Conservation (phyloP, 1,139 yeast species). For the Debaryomyces udenii region DNA sequence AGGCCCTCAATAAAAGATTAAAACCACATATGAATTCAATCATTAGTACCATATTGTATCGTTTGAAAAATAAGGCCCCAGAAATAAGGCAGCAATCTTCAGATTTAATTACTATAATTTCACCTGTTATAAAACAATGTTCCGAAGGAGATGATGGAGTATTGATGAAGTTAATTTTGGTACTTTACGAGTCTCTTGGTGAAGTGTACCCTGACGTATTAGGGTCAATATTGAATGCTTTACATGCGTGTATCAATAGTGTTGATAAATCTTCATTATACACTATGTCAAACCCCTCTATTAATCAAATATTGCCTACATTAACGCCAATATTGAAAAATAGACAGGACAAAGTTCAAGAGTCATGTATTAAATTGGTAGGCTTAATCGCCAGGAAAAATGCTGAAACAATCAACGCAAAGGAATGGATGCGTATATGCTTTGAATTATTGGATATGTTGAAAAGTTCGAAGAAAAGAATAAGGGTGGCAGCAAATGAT, state of each 20-base stretch:
- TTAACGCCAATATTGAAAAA: conserved; percentile 90
- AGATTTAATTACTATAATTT: conserved; percentile 67
- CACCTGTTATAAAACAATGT: conserved; percentile 70
- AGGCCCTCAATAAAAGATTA: conserved; percentile 68
- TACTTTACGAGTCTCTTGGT: conserved; percentile 88
- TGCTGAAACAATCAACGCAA: conserved; percentile 85
- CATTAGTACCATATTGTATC: conserved; percentile 70
- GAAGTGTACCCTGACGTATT: conserved; percentile 94
- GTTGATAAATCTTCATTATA: conserved; percentile 52
- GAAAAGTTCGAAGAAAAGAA: conserved; percentile 78
- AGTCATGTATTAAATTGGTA: conserved; percentile 74
- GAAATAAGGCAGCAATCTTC: conserved; percentile 86
- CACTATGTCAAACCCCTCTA: conserved; percentile 73
- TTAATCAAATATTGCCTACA: conserved; percentile 81
- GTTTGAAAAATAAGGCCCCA: conserved; percentile 73
- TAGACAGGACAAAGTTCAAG: conserved; percentile 90
- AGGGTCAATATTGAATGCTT: conserved; percentile 79
- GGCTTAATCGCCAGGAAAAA: conserved; percentile 84
- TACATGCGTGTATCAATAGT: conserved; percentile 48
- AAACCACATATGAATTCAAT: conserved; percentile 78
- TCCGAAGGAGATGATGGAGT: conserved; percentile 57
- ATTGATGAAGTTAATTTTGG: conserved; percentile 68
- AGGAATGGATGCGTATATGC: conserved; percentile 98
- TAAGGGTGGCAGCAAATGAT: conserved; percentile 82
- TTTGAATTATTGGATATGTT: conserved; percentile 89